These are phyloP conservation scores for Colletotrichum spaethianum DNA, from an alignment of 2,329 filamentous ascomycete genomes.

Conservation along the genomic window DNA sequence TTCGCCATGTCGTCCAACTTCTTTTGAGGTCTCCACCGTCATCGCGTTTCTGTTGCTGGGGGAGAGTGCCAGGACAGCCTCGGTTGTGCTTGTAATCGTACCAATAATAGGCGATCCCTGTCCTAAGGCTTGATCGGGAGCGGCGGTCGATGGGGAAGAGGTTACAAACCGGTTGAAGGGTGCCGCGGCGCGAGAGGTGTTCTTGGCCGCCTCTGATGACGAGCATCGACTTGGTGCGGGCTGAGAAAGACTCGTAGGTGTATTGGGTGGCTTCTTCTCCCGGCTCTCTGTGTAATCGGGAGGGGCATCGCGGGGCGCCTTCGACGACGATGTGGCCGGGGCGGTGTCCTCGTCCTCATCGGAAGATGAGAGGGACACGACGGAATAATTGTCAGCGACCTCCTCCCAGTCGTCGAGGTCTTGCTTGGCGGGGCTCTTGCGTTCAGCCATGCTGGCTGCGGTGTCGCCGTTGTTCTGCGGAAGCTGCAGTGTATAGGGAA, in stretches of 20 bases:
- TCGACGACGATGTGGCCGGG: background rate
- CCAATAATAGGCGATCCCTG: background rate
- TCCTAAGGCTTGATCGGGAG: too few relatives aligned
- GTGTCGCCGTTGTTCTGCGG: too few relatives aligned
- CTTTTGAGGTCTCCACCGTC: background rate
- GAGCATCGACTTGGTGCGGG: background rate
- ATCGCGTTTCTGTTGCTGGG: background rate
- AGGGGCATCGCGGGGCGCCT: background rate
- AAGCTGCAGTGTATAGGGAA: background rate
- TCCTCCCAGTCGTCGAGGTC: conserved; percentile 47
- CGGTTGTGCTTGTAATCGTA: background rate
- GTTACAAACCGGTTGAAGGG: background rate
- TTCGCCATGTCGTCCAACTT: too few relatives aligned
- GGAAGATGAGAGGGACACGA: conserved; percentile 46
- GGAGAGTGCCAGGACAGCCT: background rate
- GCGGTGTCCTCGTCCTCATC: conserved; percentile 32
- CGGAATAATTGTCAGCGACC: conserved; percentile 45
- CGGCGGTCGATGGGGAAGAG: background rate
- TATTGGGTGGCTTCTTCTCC: background rate
- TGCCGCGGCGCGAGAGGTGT: background rate
- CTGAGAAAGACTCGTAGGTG: background rate
- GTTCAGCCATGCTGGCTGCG: background rate
- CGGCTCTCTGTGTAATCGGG: too few relatives aligned
- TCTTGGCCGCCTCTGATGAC: background rate
- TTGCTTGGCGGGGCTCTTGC: background rate